Conservation (phyloP, 2,329 filamentous ascomycete genomes). For the Colletotrichum spinosum region DNA sequence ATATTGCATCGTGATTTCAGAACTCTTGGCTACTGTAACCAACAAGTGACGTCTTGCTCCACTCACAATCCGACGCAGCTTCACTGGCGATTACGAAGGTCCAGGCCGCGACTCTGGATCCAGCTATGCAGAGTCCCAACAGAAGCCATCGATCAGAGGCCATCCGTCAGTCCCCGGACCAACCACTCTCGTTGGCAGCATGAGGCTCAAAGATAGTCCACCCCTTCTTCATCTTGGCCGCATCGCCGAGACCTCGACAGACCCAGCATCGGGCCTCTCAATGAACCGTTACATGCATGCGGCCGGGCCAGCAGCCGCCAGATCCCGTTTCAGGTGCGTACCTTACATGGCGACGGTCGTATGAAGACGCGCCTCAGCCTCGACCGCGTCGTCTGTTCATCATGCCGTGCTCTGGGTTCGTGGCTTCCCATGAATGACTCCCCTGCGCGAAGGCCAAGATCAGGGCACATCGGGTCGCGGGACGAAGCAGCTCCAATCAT, state of each 20-base stretch:
- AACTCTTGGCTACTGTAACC: constrained; percentile 24
- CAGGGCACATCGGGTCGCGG: background rate
- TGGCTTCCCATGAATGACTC: background rate
- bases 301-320: constrained; percentile 30
- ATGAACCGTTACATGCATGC: constrained; percentile 24
- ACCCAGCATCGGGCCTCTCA: background rate
- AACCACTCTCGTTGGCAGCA: background rate
- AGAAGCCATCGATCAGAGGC: constrained; percentile 11
- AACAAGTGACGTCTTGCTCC: constrained; percentile 6
- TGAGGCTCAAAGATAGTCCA: constrained; percentile 17
- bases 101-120: too few species aligned
- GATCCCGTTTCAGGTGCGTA: constrained; percentile 31
- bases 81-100: too few species aligned
- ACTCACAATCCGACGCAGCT: constrained; percentile 13
- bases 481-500: constrained; percentile 35
- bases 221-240: constrained; percentile 9
- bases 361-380: constrained; percentile 37
- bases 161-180: constrained; percentile 7
- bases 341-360: constrained; percentile 17
- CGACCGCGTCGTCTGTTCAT: constrained; percentile 1
- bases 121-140: constrained; percentile 15
- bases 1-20: constrained; percentile 11
- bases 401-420: background rate
- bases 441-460: background rate
- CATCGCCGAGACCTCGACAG: background rate